These are phyloP conservation scores for Phoma sp. DNA, from an alignment of 2,329 filamentous ascomycete species.

Conservation along the genomic window DNA sequence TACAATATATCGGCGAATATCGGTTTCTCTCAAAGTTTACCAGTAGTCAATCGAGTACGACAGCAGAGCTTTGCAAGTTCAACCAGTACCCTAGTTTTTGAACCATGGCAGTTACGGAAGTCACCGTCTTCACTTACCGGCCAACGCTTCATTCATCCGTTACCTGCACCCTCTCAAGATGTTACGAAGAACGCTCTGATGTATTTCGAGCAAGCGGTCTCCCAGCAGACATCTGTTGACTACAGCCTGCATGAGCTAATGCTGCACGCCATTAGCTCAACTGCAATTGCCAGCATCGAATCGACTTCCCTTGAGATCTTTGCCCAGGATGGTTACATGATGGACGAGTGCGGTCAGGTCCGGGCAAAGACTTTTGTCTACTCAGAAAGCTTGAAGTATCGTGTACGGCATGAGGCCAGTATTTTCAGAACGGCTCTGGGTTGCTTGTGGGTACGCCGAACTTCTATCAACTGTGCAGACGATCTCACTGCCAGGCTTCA, in stretches of 20 bases:
- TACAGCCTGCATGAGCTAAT: slow-evolving; percentile 14
- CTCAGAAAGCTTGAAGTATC: slow-evolving; percentile 8
- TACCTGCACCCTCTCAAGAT: background rate
- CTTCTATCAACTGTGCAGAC: background rate
- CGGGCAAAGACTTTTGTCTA: slow-evolving; percentile 19
- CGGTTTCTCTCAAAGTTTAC: too few species aligned
- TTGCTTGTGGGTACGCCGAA: slow-evolving; percentile 15
- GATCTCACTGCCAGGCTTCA: background rate
- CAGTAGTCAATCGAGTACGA: too few species aligned
- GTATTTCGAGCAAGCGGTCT: background rate
- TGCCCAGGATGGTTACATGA: slow-evolving; percentile 20
- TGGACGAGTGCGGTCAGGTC: slow-evolving; percentile 18
- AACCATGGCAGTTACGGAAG: too few species aligned
- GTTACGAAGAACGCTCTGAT: background rate
- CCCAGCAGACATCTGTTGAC: background rate
- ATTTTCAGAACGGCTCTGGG: slow-evolving; percentile 13
- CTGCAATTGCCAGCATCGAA: slow-evolving; percentile 14
- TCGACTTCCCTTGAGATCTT: slow-evolving; percentile 20
- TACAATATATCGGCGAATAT: background rate
- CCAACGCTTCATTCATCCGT: background rate
- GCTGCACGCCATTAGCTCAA: slow-evolving; percentile 16
- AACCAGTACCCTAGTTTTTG: too few species aligned
- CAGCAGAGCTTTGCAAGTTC: too few species aligned
- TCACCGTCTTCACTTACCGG: background rate
- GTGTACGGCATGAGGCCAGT: slow-evolving; percentile 2